Percentiles rank a stretch among this genome's conserved stretches.
Evolutionary conservation across 805 yeast species (phyloP).

Genomic region (Hanseniaspora osmophila): DNA sequence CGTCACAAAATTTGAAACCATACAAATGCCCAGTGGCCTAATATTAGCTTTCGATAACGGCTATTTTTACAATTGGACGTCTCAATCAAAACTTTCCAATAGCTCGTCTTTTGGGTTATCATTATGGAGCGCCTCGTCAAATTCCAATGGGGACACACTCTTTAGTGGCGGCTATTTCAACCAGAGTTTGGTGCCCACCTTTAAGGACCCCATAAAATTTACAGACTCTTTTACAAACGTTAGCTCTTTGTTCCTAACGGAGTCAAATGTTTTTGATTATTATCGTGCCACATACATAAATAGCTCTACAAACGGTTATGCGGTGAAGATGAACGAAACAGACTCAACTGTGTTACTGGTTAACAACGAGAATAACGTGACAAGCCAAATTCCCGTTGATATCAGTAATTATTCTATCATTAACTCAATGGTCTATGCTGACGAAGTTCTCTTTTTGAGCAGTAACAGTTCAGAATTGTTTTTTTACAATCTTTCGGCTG

Average conservation of each 20-base stretch:
- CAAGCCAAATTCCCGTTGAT: constrained; percentile 2
- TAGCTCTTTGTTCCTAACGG: constrained; percentile 7
- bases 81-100: constrained; percentile 12
- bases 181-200: constrained; percentile 13
- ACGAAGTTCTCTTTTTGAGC: constrained; percentile 11
- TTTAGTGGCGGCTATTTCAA: constrained; percentile 29
- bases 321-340: constrained; percentile 38
- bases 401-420: background rate
- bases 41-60: constrained; percentile 13
- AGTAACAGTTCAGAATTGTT: constrained; percentile 8
- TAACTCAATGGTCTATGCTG: constrained; percentile 1
- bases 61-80: constrained; percentile 18
- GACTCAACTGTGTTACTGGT: constrained; percentile 3
- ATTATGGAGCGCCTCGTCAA: constrained; percentile 18
- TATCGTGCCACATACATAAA: constrained; percentile 32
- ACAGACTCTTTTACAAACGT: constrained; percentile 12
- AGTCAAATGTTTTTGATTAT: constrained; percentile 6
- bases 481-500: constrained; percentile 27
- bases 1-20: constrained; percentile 7
- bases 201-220: constrained; percentile 14
- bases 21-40: background rate
- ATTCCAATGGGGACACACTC: constrained; percentile 20
- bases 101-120: constrained; percentile 15
- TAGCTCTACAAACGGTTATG: constrained; percentile 36
- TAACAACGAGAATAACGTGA: background rate